phyloP scores from a whole-genome alignment of 805 yeast genomes.

The Pichia nakasei region DNA sequence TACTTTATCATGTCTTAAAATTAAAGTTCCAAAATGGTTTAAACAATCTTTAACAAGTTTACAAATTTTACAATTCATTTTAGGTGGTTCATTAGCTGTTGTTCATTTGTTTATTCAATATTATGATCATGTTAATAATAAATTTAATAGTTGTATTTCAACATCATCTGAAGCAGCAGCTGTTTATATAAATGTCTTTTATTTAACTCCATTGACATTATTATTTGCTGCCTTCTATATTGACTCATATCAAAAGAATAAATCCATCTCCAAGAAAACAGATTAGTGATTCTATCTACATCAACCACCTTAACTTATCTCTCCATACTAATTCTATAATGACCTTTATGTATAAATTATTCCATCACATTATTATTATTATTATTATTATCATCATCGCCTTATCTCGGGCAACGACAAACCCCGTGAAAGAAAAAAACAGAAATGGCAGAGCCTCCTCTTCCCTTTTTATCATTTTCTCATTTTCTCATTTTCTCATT shows the following conservation, averaged over 20 bases:
- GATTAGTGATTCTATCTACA: too few species aligned
- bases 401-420: too few species aligned
- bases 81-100: conserved; percentile 63
- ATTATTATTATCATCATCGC: too few species aligned
- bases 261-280: neutral
- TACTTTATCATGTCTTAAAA: conserved; percentile 48
- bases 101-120: conserved; percentile 54
- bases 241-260: conserved; percentile 35
- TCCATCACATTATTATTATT: too few species aligned
- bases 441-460: too few species aligned
- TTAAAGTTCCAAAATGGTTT: conserved; percentile 46
- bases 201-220: conserved; percentile 59
- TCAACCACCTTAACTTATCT: too few species aligned
- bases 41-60: conserved; percentile 55
- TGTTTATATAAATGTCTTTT: conserved; percentile 49
- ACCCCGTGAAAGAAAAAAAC: too few species aligned
- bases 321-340: too few species aligned
- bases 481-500: too few species aligned
- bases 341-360: too few species aligned
- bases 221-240: conserved; percentile 58
- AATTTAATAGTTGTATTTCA: conserved; percentile 41
- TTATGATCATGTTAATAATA: conserved; percentile 37
- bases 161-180: conserved; percentile 57
- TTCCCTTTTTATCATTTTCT: too few species aligned
- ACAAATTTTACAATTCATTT: conserved; percentile 60